Evolutionary conservation across 1,284 basidiomycete genomes (phyloP).

Genomic region (Volvariella surrecta): DNA sequence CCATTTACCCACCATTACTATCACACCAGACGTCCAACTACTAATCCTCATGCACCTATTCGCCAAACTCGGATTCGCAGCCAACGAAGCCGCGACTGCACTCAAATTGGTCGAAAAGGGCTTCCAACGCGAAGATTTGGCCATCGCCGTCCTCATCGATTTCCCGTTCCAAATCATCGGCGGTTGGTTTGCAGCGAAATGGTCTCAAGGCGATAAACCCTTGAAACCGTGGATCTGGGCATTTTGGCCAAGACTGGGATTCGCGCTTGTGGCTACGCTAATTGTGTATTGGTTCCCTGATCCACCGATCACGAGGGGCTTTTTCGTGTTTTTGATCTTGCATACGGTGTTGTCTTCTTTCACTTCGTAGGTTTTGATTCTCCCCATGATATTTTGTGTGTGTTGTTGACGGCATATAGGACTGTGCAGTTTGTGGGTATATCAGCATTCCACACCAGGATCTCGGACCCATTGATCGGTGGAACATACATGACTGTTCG

Average conservation of each 20-base stretch:
- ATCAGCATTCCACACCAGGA: slow-evolving; percentile 95
- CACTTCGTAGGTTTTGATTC: slow-evolving; percentile 52
- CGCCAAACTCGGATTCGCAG: slow-evolving; percentile 93
- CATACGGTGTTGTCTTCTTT: slow-evolving; percentile 86
- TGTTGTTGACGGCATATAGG: slow-evolving; percentile 19
- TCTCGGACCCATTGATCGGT: slow-evolving; percentile 95
- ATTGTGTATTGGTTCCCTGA: slow-evolving; percentile 84
- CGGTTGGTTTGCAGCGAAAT: slow-evolving; percentile 93
- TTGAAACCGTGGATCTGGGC: slow-evolving; percentile 86
- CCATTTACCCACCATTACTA: neutral
- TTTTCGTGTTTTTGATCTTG: slow-evolving; percentile 75
- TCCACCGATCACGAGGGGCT: slow-evolving; percentile 65
- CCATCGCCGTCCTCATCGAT: slow-evolving; percentile 91
- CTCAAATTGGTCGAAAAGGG: slow-evolving; percentile 98
- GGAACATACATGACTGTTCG: slow-evolving; percentile 97
- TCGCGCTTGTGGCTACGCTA: slow-evolving; percentile 68
- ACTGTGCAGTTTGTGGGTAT: slow-evolving; percentile 99
- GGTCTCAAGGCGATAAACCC: slow-evolving; percentile 73
- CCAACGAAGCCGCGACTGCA: slow-evolving; percentile 88
- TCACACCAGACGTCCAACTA: slow-evolving; percentile 87
- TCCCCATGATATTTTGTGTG: neutral
- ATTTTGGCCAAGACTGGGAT: slow-evolving; percentile 81
- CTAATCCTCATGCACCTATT: slow-evolving; percentile 86
- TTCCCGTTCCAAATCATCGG: slow-evolving; percentile 97
- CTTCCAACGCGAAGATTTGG: slow-evolving; percentile 90